Percentiles rank a stretch among this genome's conserved stretches.
Conservation (phyloP, 1,284 basidiomycete species). For the Cryptococcus wingfieldii region DNA sequence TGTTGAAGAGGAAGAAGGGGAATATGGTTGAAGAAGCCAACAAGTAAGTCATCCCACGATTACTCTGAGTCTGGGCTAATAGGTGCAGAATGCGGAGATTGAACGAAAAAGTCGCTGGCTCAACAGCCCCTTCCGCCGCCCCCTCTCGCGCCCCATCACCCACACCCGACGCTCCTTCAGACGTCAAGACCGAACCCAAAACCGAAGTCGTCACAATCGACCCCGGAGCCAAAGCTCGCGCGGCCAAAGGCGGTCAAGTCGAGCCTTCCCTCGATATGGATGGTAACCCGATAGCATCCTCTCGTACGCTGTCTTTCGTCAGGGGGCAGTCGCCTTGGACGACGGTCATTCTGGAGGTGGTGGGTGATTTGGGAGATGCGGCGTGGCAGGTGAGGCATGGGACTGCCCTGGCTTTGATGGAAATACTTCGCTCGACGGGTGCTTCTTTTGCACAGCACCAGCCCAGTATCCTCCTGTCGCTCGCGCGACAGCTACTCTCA, state of each 20-base stretch:
- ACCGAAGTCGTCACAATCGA: slow-evolving; percentile 40
- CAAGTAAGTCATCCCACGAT: slow-evolving; percentile 29
- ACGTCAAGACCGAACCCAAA: slow-evolving; percentile 11
- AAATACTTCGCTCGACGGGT: slow-evolving; percentile 72
- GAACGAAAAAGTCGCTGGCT: slow-evolving; percentile 29
- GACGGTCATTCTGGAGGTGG: slow-evolving; percentile 73
- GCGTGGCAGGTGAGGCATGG: slow-evolving; percentile 95
- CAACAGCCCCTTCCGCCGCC: slow-evolving; percentile 6
- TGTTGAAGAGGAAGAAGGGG: slow-evolving; percentile 50
- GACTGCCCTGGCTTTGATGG: slow-evolving; percentile 84
- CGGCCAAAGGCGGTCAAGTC: slow-evolving; percentile 33
- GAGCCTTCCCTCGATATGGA: slow-evolving; percentile 34
- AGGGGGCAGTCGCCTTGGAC: slow-evolving; percentile 83
- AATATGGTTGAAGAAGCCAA: slow-evolving; percentile 44
- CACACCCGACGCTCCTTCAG: background rate
- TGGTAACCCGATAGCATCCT: slow-evolving; percentile 21
- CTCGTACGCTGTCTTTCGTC: slow-evolving; percentile 35
- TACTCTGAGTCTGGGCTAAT: background rate
- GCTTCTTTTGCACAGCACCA: slow-evolving; percentile 1
- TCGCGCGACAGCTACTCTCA: slow-evolving; percentile 80
- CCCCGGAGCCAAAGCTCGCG: slow-evolving; percentile 44
- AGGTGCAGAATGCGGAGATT: slow-evolving; percentile 31
- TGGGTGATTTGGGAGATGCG: slow-evolving; percentile 76
- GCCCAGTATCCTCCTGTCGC: slow-evolving; percentile 49
- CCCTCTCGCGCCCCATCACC: slow-evolving; percentile 26